Base-by-base conservation (phyloP, 2,329 filamentous ascomycete genomes). In the Phialophora tarda region DNA sequence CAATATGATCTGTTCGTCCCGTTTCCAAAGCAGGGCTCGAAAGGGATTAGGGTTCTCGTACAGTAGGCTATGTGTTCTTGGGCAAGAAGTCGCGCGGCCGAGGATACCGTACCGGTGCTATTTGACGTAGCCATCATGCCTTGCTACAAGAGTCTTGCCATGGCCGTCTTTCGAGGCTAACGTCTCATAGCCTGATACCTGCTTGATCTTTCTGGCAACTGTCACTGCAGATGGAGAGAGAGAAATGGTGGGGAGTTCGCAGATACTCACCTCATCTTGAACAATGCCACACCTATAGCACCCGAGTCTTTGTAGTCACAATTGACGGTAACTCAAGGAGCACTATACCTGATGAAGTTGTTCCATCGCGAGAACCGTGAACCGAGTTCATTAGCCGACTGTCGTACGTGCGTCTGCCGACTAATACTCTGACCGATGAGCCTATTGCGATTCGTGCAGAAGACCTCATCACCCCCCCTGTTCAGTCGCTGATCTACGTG, bases 1-100 rank as follows among this genome's bases (percentile, higher is more conserved):
- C 34, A 48, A 30, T 28, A 59, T 23, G 56, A 59, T 47, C 11
- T 59, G 17, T 59, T 48, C 21, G 38, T 59, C 6, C 56, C 56
- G 24, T 59, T 59, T 59, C 38, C 56, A 34, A 44, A 30, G 56
- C 7, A 24, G 1, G 38, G 56, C 23, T 59, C 38, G 11, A 59
- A 59, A 28, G 38, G 38, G 56, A 26, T 48, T 8, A 48, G 56
- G 38, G 56, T 59, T 17, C 14, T 59, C 11, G 34, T 59, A 23
- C 26, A 24, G 23, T 59, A 59, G 24, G 12, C 26, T 6, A 32
- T 11, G 30, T 32, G 30, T 1, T 32, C 30, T 32, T 6, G 2
- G 30, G 30, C 30, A 32, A 2, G 10, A 32, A 11, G 10, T 32
- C 30, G 8, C 30, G 8, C 10, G 8, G 11, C 1, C 30, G 30